Evolutionary conservation across 805 yeast genomes (phyloP), one percentile per base, ranked within the genome.

Genomic region (Vanderwaltozyma yarrowii): DNA sequence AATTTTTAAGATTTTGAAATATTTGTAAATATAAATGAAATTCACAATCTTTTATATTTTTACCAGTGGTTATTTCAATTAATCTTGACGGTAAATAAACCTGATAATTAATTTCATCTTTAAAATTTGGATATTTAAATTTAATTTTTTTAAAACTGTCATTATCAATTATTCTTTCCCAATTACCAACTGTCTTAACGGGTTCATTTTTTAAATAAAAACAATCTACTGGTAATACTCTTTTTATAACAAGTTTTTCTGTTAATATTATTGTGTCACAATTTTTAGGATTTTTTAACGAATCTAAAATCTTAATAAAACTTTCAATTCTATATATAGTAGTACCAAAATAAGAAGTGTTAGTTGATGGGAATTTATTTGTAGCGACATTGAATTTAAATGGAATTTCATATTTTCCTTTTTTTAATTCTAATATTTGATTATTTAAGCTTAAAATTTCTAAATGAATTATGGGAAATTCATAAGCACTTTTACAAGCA

Each of bases 201-300:
- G 39, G 32, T 30, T 45, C 48, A 21, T 46, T 39, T 29, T 41
- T 36, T 7, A 43, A 28, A 27, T 24, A 14, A 18, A 29, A 33
- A 20, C 26, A 25, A 12, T 33, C 31, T 12, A 36, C 26, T 13
- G 46, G 41, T 13, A 43, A 33, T 5, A 46, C 45, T 31, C 48
- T 39, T 23, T 44, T 41, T 20, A 45, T 40, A 17, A 33, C 25
- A 14, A 49, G 34, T 15, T 38, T 34, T 19, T 44, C 47, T 1
- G 51, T 44, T 27, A 49, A 29, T 11, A 49, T 30, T 12, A 43
- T 23, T 11, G 47, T 44, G 28, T 47, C 51, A 31, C 25, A 38
- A 8, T 19, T 16, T 5, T 27, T 30, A 13, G 17, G 23, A 40
- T 27, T 31, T 33, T 35, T 36, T 21, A n/a, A 21, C 28, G 14